These are phyloP conservation scores for Penicillium sp. DNA, from an alignment of 2,329 filamentous ascomycete genomes.

Conservation along the genomic window DNA sequence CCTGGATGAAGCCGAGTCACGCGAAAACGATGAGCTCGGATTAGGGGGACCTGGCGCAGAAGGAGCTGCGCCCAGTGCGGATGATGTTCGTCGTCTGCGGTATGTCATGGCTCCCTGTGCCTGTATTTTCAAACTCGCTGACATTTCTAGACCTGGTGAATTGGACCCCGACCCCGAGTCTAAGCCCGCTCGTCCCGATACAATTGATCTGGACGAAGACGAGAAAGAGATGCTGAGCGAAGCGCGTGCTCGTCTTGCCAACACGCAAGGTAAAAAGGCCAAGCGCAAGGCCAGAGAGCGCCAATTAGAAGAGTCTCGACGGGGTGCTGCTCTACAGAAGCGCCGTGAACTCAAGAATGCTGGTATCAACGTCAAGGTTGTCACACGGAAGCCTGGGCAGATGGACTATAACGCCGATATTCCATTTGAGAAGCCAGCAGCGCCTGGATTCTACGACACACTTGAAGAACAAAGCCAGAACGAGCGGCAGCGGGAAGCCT, in stretches of 20 bases:
- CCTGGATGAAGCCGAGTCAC: constrained; percentile 90
- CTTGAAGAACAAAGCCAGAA: constrained; percentile 77
- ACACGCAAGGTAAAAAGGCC: constrained; percentile 98
- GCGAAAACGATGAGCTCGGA: constrained; percentile 77
- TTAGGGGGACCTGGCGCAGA: constrained; percentile 83
- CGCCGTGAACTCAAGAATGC: constrained; percentile 94
- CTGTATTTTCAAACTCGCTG: constrained; percentile 7
- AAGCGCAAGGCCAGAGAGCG: constrained; percentile 96
- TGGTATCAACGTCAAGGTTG: constrained; percentile 96
- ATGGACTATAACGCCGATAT: constrained; percentile 99
- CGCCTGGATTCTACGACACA: constrained; percentile 90
- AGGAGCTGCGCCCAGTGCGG: constrained; percentile 81
- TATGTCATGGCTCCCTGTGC: constrained; percentile 27
- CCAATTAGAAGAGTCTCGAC: constrained; percentile 90
- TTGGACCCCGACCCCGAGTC: constrained; percentile 96
- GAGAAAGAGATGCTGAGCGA: constrained; percentile 99
- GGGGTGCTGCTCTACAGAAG: constrained; percentile 89
- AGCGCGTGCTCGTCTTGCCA: constrained; percentile 90
- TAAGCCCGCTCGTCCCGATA: constrained; percentile 92
- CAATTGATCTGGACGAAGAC: constrained; percentile 96
- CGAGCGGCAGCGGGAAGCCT: constrained; percentile 78
- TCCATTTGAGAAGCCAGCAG: constrained; percentile 91
- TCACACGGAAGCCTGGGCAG: constrained; percentile 86
- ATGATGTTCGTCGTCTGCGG: constrained; percentile 84
- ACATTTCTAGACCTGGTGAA: constrained; percentile 70